Conservation (phyloP, 345 rosid species). For the Eucalyptus curtisii region DNA sequence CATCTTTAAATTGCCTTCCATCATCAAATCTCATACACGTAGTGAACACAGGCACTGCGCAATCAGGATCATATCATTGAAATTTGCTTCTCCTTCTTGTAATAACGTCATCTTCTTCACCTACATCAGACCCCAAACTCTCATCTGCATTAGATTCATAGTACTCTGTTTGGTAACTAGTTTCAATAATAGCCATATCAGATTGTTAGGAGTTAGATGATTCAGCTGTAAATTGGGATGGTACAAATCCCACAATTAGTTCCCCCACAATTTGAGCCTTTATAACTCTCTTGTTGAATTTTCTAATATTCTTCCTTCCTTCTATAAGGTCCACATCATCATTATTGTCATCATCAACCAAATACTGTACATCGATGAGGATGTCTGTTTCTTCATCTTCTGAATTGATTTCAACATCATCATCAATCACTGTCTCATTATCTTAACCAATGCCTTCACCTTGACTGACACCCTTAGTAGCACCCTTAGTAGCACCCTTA, state of each 20-base stretch:
- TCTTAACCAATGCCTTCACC: neutral
- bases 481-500: neutral
- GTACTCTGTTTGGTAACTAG: neutral
- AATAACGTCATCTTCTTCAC: neutral
- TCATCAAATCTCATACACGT: neutral
- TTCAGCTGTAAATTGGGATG: neutral
- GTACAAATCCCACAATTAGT: too few species aligned
- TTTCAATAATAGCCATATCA: too few species aligned
- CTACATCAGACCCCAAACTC: too few species aligned
- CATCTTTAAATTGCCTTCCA: too few species aligned
- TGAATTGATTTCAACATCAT: too few species aligned
- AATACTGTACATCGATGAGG: too few species aligned
- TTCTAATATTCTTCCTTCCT: too few species aligned
- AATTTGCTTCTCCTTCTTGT: neutral
- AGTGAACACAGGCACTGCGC: neutral
- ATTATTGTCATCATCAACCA: neutral
- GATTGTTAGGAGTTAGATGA: too few species aligned
- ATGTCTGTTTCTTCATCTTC: neutral
- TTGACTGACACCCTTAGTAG: rapidly evolving
- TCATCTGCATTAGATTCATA: neutral
- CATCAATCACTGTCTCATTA: neutral
- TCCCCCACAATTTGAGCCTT: too few species aligned
- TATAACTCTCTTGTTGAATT: too few species aligned
- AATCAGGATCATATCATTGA: too few species aligned
- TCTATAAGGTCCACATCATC: neutral